Evolutionary conservation across 2,329 filamentous ascomycete species (phyloP).

Genomic region (Penicillium polonicum): DNA sequence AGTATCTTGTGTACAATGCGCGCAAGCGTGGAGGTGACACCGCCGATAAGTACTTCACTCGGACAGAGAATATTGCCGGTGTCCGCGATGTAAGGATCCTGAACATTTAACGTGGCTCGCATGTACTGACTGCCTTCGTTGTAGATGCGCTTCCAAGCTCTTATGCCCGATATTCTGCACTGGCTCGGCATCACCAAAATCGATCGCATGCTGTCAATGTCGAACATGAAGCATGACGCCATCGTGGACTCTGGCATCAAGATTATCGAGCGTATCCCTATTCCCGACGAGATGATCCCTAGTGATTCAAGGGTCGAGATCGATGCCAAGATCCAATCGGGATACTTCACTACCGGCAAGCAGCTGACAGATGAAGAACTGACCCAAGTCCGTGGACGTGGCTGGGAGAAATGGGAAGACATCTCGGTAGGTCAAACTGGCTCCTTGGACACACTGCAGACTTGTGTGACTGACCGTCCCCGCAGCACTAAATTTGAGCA

Average conservation of each 20-base stretch:
- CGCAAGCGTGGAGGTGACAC: constrained; percentile 44
- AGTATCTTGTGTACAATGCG: constrained; percentile 68
- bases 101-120: not conserved
- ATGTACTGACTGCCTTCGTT: constrained; percentile 14
- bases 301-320: constrained; percentile 97
- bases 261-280: constrained; percentile 84
- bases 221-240: constrained; percentile 64
- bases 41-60: constrained; percentile 71
- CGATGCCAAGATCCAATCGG: constrained; percentile 95
- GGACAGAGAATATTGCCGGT: constrained; percentile 97
- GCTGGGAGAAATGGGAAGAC: constrained; percentile 73
- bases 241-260: constrained; percentile 58
- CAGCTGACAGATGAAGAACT: constrained; percentile 86
- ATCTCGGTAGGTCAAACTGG: constrained; percentile 32
- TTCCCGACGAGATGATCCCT: constrained; percentile 91
- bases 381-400: constrained; percentile 78
- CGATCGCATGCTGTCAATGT: constrained; percentile 98
- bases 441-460: not conserved
- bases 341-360: constrained; percentile 82
- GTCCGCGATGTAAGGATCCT: constrained; percentile 64
- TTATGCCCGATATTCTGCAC: constrained; percentile 97
- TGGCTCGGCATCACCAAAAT: constrained; percentile 99
- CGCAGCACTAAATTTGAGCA: constrained; percentile 19
- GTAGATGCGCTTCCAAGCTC: constrained; percentile 92
- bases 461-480: not conserved